Base-by-base conservation (phyloP, 495 filamentous ascomycete genomes). In the Aspergillus panamensis region DNA sequence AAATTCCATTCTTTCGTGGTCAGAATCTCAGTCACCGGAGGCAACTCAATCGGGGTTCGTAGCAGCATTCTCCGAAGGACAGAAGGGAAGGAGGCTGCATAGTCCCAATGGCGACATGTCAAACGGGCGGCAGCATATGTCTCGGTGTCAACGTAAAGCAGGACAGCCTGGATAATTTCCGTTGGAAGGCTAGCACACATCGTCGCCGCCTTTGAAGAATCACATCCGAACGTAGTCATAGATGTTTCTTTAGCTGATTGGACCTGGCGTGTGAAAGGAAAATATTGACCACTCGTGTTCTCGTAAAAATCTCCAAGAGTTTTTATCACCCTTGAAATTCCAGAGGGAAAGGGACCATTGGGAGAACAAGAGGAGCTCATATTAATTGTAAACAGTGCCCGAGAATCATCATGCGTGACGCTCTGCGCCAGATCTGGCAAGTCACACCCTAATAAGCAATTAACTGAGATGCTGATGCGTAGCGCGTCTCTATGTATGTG, bases 101-200 rank as follows among this genome's bases (percentile, higher is more conserved):
- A 17, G 20, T 50, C 29, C 61, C 65, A 67, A 17, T 32, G 32
- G n/a, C 48, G 44, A 51, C 59, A 67, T 25, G 57, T 47, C 25
- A 52, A 40, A 7, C 59, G 59, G 21, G 59, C 65, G 20, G 61
- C 51, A 35, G 40, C 12, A 48, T 58, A 67, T 1, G 56, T 62
- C 32, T 67, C 65, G 1, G 56, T 21, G n/a, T 62, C 57, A 25
- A 61, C 31, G 47, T 60, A 32, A 10, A 53, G 37, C 8, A 64
- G 59, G 16, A 66, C 55, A 6, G 55, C 57, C 21, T 63, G 59
- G 30, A 67, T 44, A n/a, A 67, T 58, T 32, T 67, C 65, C 19
- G 61, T 16, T 8, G 65, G 65, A 21, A 67, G 62, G 20, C 17
- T 39, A 10, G 20, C 31, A 19, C 51, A 30, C 58, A 58, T 61